phyloP scores from a whole-genome alignment of 176 grass and related monocot genomes.

The Miscanthus lutarioriparius region DNA sequence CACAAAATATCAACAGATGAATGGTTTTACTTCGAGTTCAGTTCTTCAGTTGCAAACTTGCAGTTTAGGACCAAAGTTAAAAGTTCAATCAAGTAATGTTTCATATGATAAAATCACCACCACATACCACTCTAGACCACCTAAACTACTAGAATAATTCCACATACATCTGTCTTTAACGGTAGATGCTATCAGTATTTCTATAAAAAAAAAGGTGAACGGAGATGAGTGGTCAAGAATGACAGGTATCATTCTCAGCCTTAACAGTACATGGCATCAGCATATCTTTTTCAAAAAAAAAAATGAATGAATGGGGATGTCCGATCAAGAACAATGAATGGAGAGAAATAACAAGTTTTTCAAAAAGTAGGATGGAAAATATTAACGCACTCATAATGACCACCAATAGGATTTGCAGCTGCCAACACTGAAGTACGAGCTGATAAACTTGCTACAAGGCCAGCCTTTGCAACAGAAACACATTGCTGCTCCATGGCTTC shows the following conservation, averaged over 20 bases:
- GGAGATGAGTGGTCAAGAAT: constrained; percentile 5
- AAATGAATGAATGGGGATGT: neutral
- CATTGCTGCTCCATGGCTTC: constrained; percentile 99
- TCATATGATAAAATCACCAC: neutral
- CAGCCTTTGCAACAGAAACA: constrained; percentile 97
- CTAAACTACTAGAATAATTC: neutral
- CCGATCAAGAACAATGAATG: constrained; percentile 4
- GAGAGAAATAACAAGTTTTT: neutral
- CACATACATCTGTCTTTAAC: neutral
- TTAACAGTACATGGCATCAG: neutral
- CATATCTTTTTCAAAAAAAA: neutral
- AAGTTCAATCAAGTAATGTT: neutral
- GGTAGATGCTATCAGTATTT: constrained; percentile 1
- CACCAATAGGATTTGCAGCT: constrained; percentile 94
- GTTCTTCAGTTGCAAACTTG: neutral
- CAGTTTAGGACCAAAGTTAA: neutral
- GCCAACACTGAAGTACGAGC: constrained; percentile 85
- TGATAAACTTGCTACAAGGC: constrained; percentile 94
- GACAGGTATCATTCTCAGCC: neutral
- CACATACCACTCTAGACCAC: neutral
- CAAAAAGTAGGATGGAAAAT: constrained; percentile 30
- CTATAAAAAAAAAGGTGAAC: constrained; percentile 9
- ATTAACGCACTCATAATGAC: constrained; percentile 92
- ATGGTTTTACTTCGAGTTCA: neutral
- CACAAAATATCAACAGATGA: constrained; percentile 6